These are phyloP conservation scores for Fraxinus excelsior DNA, from an alignment of 257 asterid species.

Conservation along the genomic window DNA sequence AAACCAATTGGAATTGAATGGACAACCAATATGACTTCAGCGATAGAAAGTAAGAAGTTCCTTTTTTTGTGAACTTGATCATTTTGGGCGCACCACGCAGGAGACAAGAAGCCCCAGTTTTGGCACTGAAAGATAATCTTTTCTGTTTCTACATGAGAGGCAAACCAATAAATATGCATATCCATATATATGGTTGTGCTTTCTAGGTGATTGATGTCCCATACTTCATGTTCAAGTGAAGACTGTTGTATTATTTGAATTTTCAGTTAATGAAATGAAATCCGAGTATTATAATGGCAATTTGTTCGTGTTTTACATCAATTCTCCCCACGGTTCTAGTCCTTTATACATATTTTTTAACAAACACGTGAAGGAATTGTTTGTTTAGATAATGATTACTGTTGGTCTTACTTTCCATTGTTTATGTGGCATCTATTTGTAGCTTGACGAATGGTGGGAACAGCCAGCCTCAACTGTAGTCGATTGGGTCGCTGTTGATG, in stretches of 20 bases:
- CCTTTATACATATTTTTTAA: neutral
- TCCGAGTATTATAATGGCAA: too few species aligned
- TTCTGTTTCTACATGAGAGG: neutral
- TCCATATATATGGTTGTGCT: neutral
- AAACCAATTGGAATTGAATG: neutral
- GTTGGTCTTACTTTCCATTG: neutral
- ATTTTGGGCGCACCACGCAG: too few species aligned
- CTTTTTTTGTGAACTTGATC: neutral
- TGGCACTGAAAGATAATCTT: too few species aligned
- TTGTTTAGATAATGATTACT: neutral
- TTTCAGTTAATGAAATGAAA: too few species aligned
- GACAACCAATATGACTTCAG: neutral
- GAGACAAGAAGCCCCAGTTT: too few species aligned
- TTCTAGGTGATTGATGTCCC: neutral
- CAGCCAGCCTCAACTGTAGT: constrained; percentile 98
- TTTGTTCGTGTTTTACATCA: neutral
- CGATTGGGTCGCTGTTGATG: constrained; percentile 95
- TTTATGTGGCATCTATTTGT: constrained; percentile 27
- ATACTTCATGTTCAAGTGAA: neutral
- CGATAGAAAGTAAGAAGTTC: too few species aligned
- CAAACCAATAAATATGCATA: neutral
- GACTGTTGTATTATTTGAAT: too few species aligned
- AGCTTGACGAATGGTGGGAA: constrained; percentile 99
- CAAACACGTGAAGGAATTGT: neutral
- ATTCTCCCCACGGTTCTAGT: neutral